These are phyloP conservation scores for Penicillium concentricum DNA, from an alignment of 2,329 filamentous ascomycete species.

Conservation along the genomic window DNA sequence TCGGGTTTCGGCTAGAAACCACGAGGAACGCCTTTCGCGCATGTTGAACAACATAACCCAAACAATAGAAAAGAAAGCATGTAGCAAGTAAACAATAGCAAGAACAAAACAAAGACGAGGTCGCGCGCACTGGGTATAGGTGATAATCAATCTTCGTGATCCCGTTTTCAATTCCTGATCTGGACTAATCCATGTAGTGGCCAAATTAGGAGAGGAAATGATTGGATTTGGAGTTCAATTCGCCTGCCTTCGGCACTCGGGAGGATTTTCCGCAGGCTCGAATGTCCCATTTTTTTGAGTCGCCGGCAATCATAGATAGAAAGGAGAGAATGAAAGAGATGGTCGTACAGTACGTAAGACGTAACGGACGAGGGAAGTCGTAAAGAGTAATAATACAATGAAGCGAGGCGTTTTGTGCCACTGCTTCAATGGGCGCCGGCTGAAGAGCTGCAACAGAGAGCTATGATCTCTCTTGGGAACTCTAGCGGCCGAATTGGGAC, in stretches of 20 bases:
- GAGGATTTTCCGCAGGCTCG: not conserved
- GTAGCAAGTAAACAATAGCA: not conserved
- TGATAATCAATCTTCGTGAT: constrained; percentile 14
- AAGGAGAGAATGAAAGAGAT: constrained; percentile 7
- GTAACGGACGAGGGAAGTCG: constrained; percentile 16
- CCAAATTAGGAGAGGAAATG: not conserved
- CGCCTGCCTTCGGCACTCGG: not conserved
- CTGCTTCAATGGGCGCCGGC: not conserved
- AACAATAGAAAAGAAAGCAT: not conserved
- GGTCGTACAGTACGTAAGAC: constrained; percentile 30
- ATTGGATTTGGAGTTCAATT: constrained; percentile 5
- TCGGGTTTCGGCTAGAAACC: not conserved
- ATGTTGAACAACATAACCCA: not conserved
- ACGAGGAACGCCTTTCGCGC: constrained; percentile 1
- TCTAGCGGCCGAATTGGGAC: constrained; percentile 32
- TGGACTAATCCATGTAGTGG: not conserved
- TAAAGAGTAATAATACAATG: constrained; percentile 31
- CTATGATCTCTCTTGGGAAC: too few species aligned
- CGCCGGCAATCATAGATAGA: constrained; percentile 8
- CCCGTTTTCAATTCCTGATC: not conserved
- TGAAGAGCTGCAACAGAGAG: not conserved
- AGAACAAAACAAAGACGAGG: not conserved
- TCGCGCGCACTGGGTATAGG: constrained; percentile 11
- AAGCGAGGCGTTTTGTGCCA: constrained; percentile 1
- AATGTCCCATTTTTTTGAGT: constrained; percentile 8